Base-by-base conservation (phyloP, 495 filamentous ascomycete genomes). In the Wilcoxina mikolae region DNA sequence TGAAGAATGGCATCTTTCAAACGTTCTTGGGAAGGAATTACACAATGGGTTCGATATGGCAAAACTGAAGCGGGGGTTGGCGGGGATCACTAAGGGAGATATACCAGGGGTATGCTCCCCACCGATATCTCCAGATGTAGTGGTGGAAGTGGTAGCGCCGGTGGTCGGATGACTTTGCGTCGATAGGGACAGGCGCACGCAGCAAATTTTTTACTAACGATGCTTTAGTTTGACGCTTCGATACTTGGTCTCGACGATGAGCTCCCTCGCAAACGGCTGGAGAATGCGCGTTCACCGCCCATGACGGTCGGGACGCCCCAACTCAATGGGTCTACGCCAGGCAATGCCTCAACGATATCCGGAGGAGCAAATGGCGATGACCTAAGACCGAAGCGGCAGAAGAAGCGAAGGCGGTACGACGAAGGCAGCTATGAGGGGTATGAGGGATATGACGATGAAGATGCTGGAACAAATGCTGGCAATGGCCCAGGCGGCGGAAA, bases 351-450 rank as follows among this genome's bases (percentile, higher is more conserved):
- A 18, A 54, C 71, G 64, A 44, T 59, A 22, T 62, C 66, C 23
- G 59, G 68, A 27, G 62, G 66, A 18, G 53, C 60, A 27, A 54
- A 59, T 9, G 51, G 65, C 28, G 75, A 77, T 53, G 49, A 65
- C 26, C 69, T 72, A 12, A 70, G 80, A 29, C 78, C 83, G 2
- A 80, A 74, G 60, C 76, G 78, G 26, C 11, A 44, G 35, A 58
- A 56, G 44, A 80, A 78, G 59, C 83, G 83, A 68, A 71, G 82
- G 57, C 71, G 78, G 58, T 85, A 85, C 62, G 76, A 79, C 60
- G 82, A 84, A 26, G 70, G 70, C 42, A 80, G 77, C 59, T 85
- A 80, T 64, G 76, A 76, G 50, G 82, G 82, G 3, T 86, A 85
- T 57, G 76, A 74, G 47, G 81, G 83, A 69, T 80, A 77, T 10